A percentile compares a stretch with the other conserved stretches of the same genome.
These are phyloP conservation scores for Daldinia sp. DNA, from an alignment of 2,329 filamentous ascomycete species.

Conservation along the genomic window DNA sequence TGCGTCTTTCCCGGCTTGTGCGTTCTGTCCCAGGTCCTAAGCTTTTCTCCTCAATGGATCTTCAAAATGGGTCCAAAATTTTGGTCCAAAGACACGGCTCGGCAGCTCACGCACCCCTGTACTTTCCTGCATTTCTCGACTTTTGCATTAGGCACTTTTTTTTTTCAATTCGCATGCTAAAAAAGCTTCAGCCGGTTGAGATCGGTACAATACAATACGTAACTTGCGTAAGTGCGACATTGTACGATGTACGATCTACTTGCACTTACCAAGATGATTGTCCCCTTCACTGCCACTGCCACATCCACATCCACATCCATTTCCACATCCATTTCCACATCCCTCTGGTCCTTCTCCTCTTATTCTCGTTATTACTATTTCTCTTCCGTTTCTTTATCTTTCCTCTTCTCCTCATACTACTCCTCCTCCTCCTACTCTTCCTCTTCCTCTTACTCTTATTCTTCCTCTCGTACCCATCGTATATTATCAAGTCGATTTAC, in stretches of 20 bases:
- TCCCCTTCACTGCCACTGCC: constrained; percentile 35
- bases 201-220: constrained; percentile 33
- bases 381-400: not conserved
- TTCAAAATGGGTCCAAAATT: constrained; percentile 1
- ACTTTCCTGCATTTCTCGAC: constrained; percentile 30
- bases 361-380: not conserved
- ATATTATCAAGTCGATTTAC: constrained; percentile 10
- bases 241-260: constrained; percentile 34
- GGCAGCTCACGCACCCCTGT: constrained; percentile 34
- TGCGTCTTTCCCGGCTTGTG: not conserved
- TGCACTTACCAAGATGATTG: constrained; percentile 36
- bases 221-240: constrained; percentile 36
- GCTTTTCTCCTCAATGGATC: constrained; percentile 10
- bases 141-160: constrained; percentile 30
- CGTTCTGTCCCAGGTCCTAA: constrained; percentile 17
- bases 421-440: not conserved
- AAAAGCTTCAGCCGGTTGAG: constrained; percentile 31
- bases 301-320: constrained; percentile 2
- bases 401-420: constrained; percentile 3
- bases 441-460: not conserved
- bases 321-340: not conserved
- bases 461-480: constrained; percentile 2
- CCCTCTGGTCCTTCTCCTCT: constrained; percentile 6
- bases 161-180: constrained; percentile 34
- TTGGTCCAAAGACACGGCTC: constrained; percentile 36